Conservation (phyloP, 306 rosid genomes). For the Hippophae tibetana region DNA sequence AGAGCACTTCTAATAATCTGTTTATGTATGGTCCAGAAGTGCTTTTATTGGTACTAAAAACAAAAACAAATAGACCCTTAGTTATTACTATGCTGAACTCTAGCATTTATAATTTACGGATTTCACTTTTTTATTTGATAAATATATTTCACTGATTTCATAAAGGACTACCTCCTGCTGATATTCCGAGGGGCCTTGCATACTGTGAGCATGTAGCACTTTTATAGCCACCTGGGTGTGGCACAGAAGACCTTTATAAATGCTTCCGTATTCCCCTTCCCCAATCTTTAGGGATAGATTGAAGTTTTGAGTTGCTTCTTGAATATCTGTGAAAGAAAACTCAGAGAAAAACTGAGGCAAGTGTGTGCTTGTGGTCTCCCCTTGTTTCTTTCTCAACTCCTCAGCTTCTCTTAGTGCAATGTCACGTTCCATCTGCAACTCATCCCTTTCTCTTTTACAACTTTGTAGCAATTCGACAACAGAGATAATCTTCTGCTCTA, state of each 20-base stretch:
- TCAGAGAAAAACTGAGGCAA: slow-evolving; percentile 46
- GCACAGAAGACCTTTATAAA: slow-evolving; percentile 57
- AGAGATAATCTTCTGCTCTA: slow-evolving; percentile 46
- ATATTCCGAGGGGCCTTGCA: slow-evolving; percentile 69
- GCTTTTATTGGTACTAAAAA: too few relatives aligned
- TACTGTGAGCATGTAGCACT: slow-evolving; percentile 35
- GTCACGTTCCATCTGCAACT: slow-evolving; percentile 47
- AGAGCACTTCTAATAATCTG: too few relatives aligned
- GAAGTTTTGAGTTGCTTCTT: slow-evolving; percentile 57
- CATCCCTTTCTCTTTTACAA: slow-evolving; percentile 54
- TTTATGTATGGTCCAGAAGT: too few relatives aligned
- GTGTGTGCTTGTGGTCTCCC: slow-evolving; percentile 33
- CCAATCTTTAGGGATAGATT: slow-evolving; percentile 60
- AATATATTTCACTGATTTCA: neutral
- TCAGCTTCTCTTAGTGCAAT: slow-evolving; percentile 59
- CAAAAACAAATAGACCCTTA: too few relatives aligned
- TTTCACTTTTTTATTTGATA: neutral
- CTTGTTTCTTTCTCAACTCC: slow-evolving; percentile 49
- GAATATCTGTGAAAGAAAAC: slow-evolving; percentile 48
- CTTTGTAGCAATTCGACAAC: slow-evolving; percentile 37
- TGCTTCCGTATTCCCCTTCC: slow-evolving; percentile 88
- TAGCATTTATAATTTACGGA: too few relatives aligned
- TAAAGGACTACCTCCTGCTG: slow-evolving; percentile 60
- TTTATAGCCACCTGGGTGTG: slow-evolving; percentile 82
- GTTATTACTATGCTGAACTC: too few relatives aligned